phyloP scores from a whole-genome alignment of 169 alveolate genomes.

The Plasmodium chabaudi region DNA sequence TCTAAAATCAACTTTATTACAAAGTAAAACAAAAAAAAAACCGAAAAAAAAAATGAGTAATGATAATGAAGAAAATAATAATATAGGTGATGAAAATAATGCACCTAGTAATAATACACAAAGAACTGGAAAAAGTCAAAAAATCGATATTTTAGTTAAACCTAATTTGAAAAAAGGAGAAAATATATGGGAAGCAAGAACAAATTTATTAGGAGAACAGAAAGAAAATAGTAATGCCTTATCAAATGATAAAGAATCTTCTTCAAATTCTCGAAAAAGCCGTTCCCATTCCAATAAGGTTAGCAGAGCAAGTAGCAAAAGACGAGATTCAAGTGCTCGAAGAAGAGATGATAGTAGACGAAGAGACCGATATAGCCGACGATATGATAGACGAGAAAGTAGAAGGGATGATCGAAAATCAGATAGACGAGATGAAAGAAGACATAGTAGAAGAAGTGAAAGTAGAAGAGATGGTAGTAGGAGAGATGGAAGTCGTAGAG shows the following conservation, averaged over 20 bases:
- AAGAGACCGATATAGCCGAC: slow-evolving; percentile 16
- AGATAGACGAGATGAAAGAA: slow-evolving; percentile 20
- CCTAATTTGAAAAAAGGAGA: slow-evolving; percentile 74
- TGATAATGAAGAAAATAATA: slow-evolving; percentile 6
- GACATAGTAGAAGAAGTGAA: slow-evolving; percentile 17
- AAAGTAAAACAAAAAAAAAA: slow-evolving; percentile 48
- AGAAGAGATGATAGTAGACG: slow-evolving; percentile 25
- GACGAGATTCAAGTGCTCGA: slow-evolving; percentile 35
- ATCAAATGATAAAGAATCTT: slow-evolving; percentile 38
- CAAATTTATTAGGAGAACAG: slow-evolving; percentile 47
- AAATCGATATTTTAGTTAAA: slow-evolving; percentile 40
- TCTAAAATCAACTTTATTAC: slow-evolving; percentile 55
- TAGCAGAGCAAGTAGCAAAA: slow-evolving; percentile 41
- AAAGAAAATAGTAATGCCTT: slow-evolving; percentile 11
- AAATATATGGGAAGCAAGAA: slow-evolving; percentile 75
- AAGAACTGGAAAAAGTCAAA: slow-evolving; percentile 26
- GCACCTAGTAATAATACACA: neutral
- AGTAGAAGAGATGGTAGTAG: slow-evolving; percentile 4
- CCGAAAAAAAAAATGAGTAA: slow-evolving; percentile 21
- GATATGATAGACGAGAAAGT: slow-evolving; percentile 14
- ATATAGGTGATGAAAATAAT: slow-evolving; percentile 11
- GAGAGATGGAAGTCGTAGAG: neutral
- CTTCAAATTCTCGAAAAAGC: slow-evolving; percentile 38
- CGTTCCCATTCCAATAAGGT: slow-evolving; percentile 39
- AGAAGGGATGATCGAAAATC: slow-evolving; percentile 27